phyloP scores from a whole-genome alignment of 2,329 filamentous ascomycete genomes.

The Aspergillus sp. region DNA sequence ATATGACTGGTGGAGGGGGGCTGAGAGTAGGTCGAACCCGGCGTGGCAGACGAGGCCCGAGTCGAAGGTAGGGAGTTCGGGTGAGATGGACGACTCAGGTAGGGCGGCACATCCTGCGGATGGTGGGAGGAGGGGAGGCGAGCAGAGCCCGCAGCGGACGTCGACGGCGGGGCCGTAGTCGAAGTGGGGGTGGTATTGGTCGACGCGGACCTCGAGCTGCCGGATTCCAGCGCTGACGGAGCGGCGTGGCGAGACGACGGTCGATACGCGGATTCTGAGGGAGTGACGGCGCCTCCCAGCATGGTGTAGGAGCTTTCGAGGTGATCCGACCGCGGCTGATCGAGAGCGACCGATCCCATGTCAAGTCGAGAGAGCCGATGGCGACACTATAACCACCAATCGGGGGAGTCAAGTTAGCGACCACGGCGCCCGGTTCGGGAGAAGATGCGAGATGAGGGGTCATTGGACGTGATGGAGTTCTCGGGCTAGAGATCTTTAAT shows the following conservation, averaged over 20 bases:
- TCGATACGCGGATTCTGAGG: slow-evolving; percentile 40
- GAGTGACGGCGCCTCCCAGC: slow-evolving; percentile 48
- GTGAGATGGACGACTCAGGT: slow-evolving; percentile 31
- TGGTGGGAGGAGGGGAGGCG: slow-evolving; percentile 28
- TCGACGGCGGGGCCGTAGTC: slow-evolving; percentile 36
- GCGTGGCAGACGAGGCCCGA: slow-evolving; percentile 23
- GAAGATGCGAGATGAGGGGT: slow-evolving; percentile 7
- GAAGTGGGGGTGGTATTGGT: slow-evolving; percentile 37
- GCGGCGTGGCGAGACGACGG: slow-evolving; percentile 28
- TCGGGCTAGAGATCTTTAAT: not conserved
- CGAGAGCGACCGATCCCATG: slow-evolving; percentile 62
- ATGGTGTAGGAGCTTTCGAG: slow-evolving; percentile 72
- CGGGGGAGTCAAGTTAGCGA: slow-evolving; percentile 17
- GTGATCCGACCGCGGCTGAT: slow-evolving; percentile 72
- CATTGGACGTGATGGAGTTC: not conserved
- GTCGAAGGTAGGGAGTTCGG: slow-evolving; percentile 25
- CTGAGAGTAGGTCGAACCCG: slow-evolving; percentile 45
- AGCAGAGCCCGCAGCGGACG: slow-evolving; percentile 32
- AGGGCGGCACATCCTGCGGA: slow-evolving; percentile 36
- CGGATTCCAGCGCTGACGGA: slow-evolving; percentile 23
- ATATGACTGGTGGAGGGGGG: slow-evolving; percentile 18
- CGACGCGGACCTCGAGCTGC: slow-evolving; percentile 33
- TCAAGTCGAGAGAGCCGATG: slow-evolving; percentile 37
- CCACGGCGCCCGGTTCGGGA: not conserved
- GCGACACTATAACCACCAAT: slow-evolving; percentile 10